Evolutionary conservation across 1,139 yeast species (phyloP).

Genomic region (Nakaseomyces nivariensis): DNA sequence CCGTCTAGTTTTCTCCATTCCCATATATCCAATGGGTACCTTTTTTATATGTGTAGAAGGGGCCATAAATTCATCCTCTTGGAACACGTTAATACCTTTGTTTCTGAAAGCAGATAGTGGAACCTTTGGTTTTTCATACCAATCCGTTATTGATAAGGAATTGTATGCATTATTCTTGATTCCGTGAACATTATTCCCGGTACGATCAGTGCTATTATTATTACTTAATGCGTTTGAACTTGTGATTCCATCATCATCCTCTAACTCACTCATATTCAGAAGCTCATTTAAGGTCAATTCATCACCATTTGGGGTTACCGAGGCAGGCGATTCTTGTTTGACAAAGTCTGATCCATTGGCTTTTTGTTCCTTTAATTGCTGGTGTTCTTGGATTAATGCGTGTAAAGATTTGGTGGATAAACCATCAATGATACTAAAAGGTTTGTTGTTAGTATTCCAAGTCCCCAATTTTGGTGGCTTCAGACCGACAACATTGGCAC

Average conservation of each 20-base stretch:
- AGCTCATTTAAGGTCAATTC: slow-evolving; percentile 78
- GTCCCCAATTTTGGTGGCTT: slow-evolving; percentile 90
- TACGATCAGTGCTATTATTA: neutral
- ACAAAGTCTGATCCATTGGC: slow-evolving; percentile 5
- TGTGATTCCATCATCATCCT: slow-evolving; percentile 45
- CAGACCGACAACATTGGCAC: slow-evolving; percentile 74
- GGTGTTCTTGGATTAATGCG: slow-evolving; percentile 31
- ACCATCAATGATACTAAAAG: slow-evolving; percentile 92
- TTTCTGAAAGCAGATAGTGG: slow-evolving; percentile 88
- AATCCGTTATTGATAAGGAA: slow-evolving; percentile 10
- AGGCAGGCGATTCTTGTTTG: slow-evolving; percentile 9
- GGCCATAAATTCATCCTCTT: slow-evolving; percentile 27
- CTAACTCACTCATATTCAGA: slow-evolving; percentile 78
- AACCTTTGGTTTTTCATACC: slow-evolving; percentile 46
- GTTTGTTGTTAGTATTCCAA: slow-evolving; percentile 79
- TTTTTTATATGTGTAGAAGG: slow-evolving; percentile 26
- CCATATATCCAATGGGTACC: slow-evolving; percentile 31
- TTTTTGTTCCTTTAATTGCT: slow-evolving; percentile 21
- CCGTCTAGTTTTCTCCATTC: slow-evolving; percentile 28
- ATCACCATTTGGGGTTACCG: slow-evolving; percentile 32
- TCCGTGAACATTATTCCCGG: neutral
- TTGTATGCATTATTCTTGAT: slow-evolving; percentile 10
- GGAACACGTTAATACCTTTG: slow-evolving; percentile 40
- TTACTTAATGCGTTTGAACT: slow-evolving; percentile 1
- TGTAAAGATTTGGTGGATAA: slow-evolving; percentile 70